These are phyloP conservation scores for Russula dissimulans DNA, from an alignment of 768 basidiomycete genomes.

Conservation along the genomic window DNA sequence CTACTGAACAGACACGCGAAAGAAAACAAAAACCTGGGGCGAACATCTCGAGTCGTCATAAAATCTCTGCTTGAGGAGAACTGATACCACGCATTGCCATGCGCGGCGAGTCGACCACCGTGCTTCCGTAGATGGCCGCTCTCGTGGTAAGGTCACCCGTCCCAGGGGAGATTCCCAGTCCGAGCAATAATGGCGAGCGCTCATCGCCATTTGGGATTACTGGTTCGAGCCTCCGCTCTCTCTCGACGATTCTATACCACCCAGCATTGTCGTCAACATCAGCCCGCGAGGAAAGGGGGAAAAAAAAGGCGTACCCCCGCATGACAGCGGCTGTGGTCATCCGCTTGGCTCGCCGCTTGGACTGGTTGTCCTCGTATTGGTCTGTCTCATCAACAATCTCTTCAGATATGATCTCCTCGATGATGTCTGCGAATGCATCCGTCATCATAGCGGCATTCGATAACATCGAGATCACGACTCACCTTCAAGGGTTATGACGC, in stretches of 20 bases:
- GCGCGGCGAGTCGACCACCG: neutral
- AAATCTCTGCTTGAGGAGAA: slow-evolving; percentile 24
- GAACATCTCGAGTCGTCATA: no score
- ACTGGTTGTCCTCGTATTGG: slow-evolving; percentile 78
- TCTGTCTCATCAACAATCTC: slow-evolving; percentile 97
- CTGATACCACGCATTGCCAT: neutral
- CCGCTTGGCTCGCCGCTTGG: slow-evolving; percentile 64
- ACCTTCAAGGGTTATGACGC: slow-evolving; percentile 87
- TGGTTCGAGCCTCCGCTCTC: slow-evolving; percentile 28
- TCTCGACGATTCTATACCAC: slow-evolving; percentile 43
- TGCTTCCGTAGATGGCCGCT: neutral
- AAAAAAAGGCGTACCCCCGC: slow-evolving; percentile 47
- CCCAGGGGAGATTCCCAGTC: neutral
- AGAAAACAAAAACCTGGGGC: neutral
- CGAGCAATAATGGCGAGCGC: slow-evolving; percentile 9
- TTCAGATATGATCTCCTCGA: slow-evolving; percentile 92
- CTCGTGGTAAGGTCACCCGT: neutral
- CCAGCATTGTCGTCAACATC: neutral
- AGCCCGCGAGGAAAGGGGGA: neutral
- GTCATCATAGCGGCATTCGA: neutral
- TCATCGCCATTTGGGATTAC: slow-evolving; percentile 1
- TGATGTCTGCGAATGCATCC: slow-evolving; percentile 44
- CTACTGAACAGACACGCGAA: neutral
- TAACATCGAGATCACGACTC: neutral
- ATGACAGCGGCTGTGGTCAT: slow-evolving; percentile 67